Percentiles rank a stretch among this genome's conserved stretches.
Evolutionary conservation across 176 grass and related monocot genomes (phyloP).

Genomic region (Paspalum vaginatum): DNA sequence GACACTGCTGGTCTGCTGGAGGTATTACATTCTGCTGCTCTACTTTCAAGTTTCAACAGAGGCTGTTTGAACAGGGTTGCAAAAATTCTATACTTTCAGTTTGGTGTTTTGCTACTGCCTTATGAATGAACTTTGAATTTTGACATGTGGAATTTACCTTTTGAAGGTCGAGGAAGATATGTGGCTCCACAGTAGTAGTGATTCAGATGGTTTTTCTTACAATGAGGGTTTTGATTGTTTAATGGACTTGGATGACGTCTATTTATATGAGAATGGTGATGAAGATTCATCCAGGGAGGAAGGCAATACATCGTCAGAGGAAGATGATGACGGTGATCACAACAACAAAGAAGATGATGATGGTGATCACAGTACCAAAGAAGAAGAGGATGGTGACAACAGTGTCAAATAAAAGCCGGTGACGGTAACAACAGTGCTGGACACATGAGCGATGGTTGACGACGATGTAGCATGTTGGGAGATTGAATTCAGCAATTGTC

Average conservation of each 20-base stretch:
- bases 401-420: not conserved
- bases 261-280: conserved; percentile 18
- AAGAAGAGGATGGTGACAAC: not conserved
- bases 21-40: not conserved
- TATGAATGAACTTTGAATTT: not conserved
- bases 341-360: not conserved
- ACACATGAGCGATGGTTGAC: conserved; percentile 28
- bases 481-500: not conserved
- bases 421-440: not conserved
- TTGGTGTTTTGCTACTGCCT: not conserved
- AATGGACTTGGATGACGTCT: conserved; percentile 20
- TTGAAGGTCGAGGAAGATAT: conserved; percentile 29
- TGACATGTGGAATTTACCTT: conserved; percentile 10
- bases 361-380: not conserved
- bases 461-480: not conserved
- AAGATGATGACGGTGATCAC: not conserved
- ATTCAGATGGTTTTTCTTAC: conserved; percentile 14
- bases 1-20: not conserved
- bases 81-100: not conserved
- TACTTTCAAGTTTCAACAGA: conserved; percentile 20
- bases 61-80: not conserved
- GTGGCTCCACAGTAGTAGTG: conserved; percentile 28
- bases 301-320: conserved; percentile 10
- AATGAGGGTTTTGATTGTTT: not conserved
- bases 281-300: not conserved